Conservation (phyloP, 2,329 filamentous ascomycete species). For the Fusarium oligoseptatum region DNA sequence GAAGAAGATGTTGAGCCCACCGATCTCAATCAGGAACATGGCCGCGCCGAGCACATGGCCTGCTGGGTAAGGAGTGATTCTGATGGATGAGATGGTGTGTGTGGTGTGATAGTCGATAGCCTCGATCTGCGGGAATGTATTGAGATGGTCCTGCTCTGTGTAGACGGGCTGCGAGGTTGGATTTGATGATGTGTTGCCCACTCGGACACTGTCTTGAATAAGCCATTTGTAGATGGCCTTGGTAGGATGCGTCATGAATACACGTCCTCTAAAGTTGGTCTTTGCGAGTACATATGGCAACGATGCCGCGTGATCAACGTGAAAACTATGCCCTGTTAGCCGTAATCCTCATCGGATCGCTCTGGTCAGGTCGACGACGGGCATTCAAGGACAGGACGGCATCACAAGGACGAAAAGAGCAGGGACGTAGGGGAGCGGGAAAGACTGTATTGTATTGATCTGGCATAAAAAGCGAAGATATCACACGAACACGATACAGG, state of each 20-base stretch:
- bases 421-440: constrained; percentile 41
- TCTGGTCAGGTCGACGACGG: constrained; percentile 26
- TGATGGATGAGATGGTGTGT: constrained; percentile 95
- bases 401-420: constrained; percentile 45
- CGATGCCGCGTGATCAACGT: constrained; percentile 98
- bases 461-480: constrained; percentile 51
- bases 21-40: constrained; percentile 98
- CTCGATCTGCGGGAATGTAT: constrained; percentile 93
- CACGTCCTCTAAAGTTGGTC: constrained; percentile 95
- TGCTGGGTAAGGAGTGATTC: constrained; percentile 96
- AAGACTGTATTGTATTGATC: constrained; percentile 56
- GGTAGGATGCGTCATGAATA: constrained; percentile 99
- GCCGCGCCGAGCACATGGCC: constrained; percentile 98
- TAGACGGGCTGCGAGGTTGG: constrained; percentile 82
- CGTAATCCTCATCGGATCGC: constrained; percentile 24
- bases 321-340: constrained; percentile 76
- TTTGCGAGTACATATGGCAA: constrained; percentile 97
- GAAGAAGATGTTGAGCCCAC: constrained; percentile 95
- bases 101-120: constrained; percentile 99
- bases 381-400: constrained; percentile 42
- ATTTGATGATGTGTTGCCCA: constrained; percentile 78
- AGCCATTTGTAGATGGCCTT: constrained; percentile 99
- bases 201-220: constrained; percentile 95
- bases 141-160: constrained; percentile 94
- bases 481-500: constrained; percentile 42